These are phyloP conservation scores for Colletotrichum sp. DNA, from an alignment of 2,329 filamentous ascomycete species.

Conservation along the genomic window DNA sequence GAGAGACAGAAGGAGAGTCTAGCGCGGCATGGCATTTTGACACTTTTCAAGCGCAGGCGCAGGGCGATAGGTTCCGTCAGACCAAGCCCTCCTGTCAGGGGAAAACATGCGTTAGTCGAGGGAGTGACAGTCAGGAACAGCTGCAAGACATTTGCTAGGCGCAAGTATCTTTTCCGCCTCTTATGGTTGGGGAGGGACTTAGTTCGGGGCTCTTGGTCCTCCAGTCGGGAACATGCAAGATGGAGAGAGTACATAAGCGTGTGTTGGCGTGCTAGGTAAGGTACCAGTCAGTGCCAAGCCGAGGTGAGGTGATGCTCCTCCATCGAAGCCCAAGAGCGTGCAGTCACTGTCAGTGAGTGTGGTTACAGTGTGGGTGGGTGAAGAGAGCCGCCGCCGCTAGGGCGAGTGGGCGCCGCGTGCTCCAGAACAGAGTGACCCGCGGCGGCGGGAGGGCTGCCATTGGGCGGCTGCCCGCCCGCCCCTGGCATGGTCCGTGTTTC, in stretches of 20 bases:
- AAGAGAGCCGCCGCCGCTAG: conserved; percentile 7
- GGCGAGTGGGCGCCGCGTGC: conserved; percentile 15
- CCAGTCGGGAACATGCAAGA: background rate
- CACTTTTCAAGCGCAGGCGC: background rate
- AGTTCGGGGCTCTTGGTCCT: background rate
- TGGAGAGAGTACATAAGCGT: background rate
- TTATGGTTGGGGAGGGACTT: background rate
- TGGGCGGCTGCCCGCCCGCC: conserved; percentile 4
- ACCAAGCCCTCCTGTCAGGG: conserved; percentile 1
- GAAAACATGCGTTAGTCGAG: background rate
- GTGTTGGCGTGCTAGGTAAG: background rate
- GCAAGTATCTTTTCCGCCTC: background rate
- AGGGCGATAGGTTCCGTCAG: background rate
- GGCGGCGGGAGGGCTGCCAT: conserved; percentile 5
- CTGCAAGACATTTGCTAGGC: background rate
- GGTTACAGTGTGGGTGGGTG: background rate
- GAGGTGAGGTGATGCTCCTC: background rate
- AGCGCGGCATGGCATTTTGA: background rate
- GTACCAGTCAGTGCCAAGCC: background rate
- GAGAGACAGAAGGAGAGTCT: background rate
- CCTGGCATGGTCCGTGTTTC: conserved; percentile 19
- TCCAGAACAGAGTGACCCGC: conserved; percentile 9
- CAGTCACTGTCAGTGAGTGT: background rate
- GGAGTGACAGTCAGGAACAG: background rate
- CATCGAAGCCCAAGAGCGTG: background rate